A percentile compares a stretch with the other conserved stretches of the same genome.
Conservation (phyloP, 2,329 filamentous ascomycete species). For the Xylariaceae sp. region DNA sequence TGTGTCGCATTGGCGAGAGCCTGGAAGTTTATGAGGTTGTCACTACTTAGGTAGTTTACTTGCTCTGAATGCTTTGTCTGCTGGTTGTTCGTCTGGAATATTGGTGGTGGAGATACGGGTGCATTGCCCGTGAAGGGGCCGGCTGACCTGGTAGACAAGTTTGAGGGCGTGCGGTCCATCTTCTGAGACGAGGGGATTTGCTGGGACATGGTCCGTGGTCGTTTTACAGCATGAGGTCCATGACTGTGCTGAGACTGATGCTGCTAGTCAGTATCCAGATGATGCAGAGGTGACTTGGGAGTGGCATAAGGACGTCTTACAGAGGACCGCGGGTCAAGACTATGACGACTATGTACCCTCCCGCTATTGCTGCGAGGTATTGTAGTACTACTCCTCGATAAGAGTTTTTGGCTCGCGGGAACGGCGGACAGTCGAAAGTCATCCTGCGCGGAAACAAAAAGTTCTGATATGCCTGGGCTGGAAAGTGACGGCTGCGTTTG, state of each 20-base stretch:
- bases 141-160: constrained; percentile 46
- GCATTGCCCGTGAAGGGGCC: constrained; percentile 47
- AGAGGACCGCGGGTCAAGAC: constrained; percentile 31
- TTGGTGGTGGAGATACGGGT: constrained; percentile 45
- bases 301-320: constrained; percentile 36
- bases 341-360: constrained; percentile 34
- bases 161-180: constrained; percentile 54
- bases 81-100: constrained; percentile 30
- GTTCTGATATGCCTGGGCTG: constrained; percentile 31
- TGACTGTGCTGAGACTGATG: constrained; percentile 36
- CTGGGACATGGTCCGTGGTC: constrained; percentile 45
- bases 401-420: constrained; percentile 34
- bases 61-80: constrained; percentile 29
- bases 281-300: constrained; percentile 4
- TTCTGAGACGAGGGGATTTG: constrained; percentile 42
- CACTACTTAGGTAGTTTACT: constrained; percentile 41
- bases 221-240: constrained; percentile 40
- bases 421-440: constrained; percentile 39
- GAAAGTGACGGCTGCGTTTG: constrained; percentile 34
- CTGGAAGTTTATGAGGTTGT: constrained; percentile 40
- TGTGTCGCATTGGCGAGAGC: constrained; percentile 35
- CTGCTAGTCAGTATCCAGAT: constrained; percentile 29
- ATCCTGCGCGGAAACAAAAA: constrained; percentile 31
- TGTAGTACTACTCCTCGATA: constrained; percentile 39
- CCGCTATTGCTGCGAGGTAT: constrained; percentile 38